A percentile compares a stretch with the other conserved stretches of the same genome.
These are phyloP conservation scores for Achaetomium macrosporum DNA, from an alignment of 2,329 filamentous ascomycete species.

Conservation along the genomic window DNA sequence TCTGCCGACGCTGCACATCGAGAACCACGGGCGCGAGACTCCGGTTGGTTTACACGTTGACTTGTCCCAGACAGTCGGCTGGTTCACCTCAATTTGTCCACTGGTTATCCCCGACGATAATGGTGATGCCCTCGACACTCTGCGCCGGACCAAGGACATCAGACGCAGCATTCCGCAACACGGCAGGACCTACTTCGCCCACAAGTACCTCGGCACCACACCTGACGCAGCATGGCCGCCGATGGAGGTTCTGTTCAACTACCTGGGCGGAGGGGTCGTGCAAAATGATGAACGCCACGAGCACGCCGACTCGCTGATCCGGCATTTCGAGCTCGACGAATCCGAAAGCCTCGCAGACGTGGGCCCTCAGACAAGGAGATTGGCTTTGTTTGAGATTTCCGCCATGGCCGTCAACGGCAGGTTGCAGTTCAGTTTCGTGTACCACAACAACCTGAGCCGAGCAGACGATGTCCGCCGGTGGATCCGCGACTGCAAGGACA, in stretches of 20 bases:
- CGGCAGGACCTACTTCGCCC: constrained; percentile 20
- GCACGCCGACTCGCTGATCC: not conserved
- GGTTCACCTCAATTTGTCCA: constrained; percentile 23
- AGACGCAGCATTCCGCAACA: constrained; percentile 19
- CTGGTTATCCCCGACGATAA: constrained; percentile 11
- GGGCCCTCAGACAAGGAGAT: constrained; percentile 18
- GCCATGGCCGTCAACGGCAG: constrained; percentile 18
- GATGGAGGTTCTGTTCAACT: constrained; percentile 26
- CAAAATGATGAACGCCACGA: not conserved
- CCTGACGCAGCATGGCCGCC: constrained; percentile 1
- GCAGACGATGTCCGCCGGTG: constrained; percentile 14
- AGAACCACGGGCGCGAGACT: constrained; percentile 21
- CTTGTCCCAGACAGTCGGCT: constrained; percentile 21
- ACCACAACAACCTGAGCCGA: constrained; percentile 13
- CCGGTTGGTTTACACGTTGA: constrained; percentile 15
- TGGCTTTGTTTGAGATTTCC: constrained; percentile 24
- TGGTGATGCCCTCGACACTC: constrained; percentile 9
- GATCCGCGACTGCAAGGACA: constrained; percentile 17
- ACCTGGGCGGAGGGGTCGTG: constrained; percentile 19
- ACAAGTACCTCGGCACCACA: constrained; percentile 12
- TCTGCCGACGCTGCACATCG: constrained; percentile 17
- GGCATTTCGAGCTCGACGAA: constrained; percentile 3
- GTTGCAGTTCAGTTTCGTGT: constrained; percentile 23
- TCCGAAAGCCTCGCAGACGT: constrained; percentile 16
- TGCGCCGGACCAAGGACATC: constrained; percentile 20